Evolutionary conservation across 495 filamentous ascomycete species (phyloP).

Genomic region (Zalerion maritima): DNA sequence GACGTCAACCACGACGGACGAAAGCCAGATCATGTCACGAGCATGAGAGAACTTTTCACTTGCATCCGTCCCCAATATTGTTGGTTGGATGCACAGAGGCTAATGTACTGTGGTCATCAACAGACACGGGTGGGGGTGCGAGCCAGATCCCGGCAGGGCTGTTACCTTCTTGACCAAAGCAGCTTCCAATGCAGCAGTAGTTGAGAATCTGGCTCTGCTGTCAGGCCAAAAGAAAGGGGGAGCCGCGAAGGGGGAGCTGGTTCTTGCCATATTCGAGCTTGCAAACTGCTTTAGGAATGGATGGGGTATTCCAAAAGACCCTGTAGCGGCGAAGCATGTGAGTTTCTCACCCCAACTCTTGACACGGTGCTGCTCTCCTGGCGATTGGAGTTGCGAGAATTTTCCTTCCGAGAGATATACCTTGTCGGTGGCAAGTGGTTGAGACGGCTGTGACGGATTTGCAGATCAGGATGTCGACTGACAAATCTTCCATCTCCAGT

Average conservation of each 20-base stretch:
- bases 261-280: constrained; percentile 92
- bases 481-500: constrained; percentile 38
- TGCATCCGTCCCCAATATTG: too few relatives aligned
- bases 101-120: constrained; percentile 3
- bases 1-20: too few relatives aligned
- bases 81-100: too few relatives aligned
- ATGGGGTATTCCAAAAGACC: constrained; percentile 85
- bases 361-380: not conserved
- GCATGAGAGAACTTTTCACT: too few relatives aligned
- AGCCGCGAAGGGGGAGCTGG: constrained; percentile 87
- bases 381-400: not conserved
- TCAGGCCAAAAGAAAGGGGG: constrained; percentile 88
- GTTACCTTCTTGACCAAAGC: constrained; percentile 74
- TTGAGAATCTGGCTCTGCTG: constrained; percentile 70
- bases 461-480: constrained; percentile 12
- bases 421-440: not conserved
- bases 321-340: constrained; percentile 61
- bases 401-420: not conserved
- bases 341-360: too few relatives aligned
- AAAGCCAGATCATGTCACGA: too few relatives aligned
- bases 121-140: constrained; percentile 90
- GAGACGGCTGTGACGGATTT: constrained; percentile 6
- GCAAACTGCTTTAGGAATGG: constrained; percentile 94
- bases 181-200: constrained; percentile 75
- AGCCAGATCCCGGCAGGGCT: constrained; percentile 53